Percentiles rank a stretch among this genome's conserved stretches.
Evolutionary conservation across 2,329 filamentous ascomycete species (phyloP).

Genomic region (Penicillium sp.): DNA sequence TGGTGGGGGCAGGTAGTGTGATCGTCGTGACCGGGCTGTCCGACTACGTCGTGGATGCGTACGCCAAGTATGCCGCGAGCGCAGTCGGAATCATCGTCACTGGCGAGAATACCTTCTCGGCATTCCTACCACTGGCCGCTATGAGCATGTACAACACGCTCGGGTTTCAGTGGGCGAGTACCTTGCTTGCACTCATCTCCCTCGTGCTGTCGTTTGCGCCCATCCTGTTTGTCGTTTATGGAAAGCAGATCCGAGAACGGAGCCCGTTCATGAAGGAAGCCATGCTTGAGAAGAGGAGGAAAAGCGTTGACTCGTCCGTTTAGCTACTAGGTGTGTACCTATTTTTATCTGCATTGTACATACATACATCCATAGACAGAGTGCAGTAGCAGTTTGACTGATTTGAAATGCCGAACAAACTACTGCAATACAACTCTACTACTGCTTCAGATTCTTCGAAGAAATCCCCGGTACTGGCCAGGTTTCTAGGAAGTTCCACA

Average conservation of each 20-base stretch:
- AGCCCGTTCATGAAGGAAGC: conserved; percentile 31
- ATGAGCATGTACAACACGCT: conserved; percentile 43
- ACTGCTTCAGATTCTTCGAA: neutral
- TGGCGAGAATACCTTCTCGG: conserved; percentile 47
- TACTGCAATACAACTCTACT: neutral
- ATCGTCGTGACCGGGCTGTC: conserved; percentile 50
- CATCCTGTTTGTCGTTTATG: conserved; percentile 42
- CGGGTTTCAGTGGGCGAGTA: conserved; percentile 46
- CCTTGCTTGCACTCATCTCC: conserved; percentile 45
- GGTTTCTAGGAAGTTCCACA: neutral
- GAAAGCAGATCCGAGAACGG: conserved; percentile 37
- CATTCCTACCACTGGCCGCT: conserved; percentile 48
- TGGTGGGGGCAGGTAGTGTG: conserved; percentile 46
- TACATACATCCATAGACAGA: neutral
- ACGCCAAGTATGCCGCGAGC: conserved; percentile 51
- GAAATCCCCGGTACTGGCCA: neutral
- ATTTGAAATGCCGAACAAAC: neutral
- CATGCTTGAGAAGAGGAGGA: conserved; percentile 28
- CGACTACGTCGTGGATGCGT: conserved; percentile 54
- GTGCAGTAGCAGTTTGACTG: neutral
- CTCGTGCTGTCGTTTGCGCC: conserved; percentile 39
- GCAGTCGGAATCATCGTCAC: conserved; percentile 50
- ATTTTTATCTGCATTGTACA: conserved; percentile 1
- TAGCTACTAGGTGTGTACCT: neutral
- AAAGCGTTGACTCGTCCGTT: conserved; percentile 25